phyloP scores from a whole-genome alignment of 441 rosid species.

The Corymbia citriodora region DNA sequence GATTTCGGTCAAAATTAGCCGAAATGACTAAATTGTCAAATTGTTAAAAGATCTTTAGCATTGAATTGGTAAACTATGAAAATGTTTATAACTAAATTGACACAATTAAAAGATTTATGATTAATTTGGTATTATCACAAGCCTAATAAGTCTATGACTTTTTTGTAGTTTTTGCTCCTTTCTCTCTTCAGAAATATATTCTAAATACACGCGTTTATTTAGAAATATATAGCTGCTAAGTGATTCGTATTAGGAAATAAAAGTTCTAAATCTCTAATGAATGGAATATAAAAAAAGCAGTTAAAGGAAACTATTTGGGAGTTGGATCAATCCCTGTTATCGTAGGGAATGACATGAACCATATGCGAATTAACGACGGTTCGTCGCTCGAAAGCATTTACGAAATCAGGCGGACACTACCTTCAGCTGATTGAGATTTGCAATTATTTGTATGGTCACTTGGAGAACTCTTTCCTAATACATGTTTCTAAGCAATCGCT shows the following conservation, averaged over 20 bases:
- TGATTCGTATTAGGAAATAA: background rate
- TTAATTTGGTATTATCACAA: background rate
- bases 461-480: background rate
- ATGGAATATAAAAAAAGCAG: background rate
- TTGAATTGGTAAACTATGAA: background rate
- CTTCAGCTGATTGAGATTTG: background rate
- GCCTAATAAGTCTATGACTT: accelerated
- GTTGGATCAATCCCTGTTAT: background rate
- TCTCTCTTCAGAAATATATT: background rate
- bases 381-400: background rate
- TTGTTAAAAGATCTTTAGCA: too few species aligned
- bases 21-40: background rate
- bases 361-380: background rate
- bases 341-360: background rate
- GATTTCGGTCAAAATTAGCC: background rate
- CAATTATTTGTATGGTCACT: background rate
- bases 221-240: background rate
- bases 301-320: background rate
- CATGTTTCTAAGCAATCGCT: background rate
- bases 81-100: accelerated
- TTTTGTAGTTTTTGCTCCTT: background rate
- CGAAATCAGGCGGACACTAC: background rate
- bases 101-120: background rate
- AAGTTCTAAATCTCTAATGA: background rate
- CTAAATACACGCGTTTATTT: background rate